phyloP scores from a whole-genome alignment of 805 yeast genomes.

The Cephaloascus fragrans region DNA sequence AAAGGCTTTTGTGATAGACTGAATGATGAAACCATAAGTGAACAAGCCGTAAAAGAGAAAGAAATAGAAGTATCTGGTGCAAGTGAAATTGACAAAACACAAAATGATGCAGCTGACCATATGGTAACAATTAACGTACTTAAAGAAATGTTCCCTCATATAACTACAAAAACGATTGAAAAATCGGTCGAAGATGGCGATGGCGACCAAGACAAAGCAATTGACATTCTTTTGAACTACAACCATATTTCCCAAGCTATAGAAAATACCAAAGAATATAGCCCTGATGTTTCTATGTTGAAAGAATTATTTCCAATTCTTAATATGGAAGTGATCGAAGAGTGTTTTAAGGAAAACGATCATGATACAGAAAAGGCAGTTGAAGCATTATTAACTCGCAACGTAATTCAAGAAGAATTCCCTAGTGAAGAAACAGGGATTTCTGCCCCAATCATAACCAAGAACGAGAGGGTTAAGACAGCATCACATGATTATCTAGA shows the following conservation, averaged over 20 bases:
- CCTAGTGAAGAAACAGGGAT: background rate
- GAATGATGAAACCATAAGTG: no score
- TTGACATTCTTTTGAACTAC: conserved; percentile 1
- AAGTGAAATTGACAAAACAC: no score
- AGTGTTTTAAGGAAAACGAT: conserved; percentile 15
- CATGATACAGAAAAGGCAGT: conserved; percentile 19
- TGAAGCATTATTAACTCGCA: conserved; percentile 17
- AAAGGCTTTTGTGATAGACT: no score
- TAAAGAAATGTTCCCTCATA: background rate
- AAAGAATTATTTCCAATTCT: conserved; percentile 37
- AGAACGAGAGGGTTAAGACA: no score
- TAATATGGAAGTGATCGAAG: conserved; percentile 16
- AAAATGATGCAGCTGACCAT: no score
- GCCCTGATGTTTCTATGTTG: conserved; percentile 13
- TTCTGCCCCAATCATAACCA: background rate
- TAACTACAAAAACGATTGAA: background rate
- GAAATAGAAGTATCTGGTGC: no score
- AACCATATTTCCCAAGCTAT: conserved; percentile 2
- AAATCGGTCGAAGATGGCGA: conserved; percentile 11
- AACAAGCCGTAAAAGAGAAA: no score
- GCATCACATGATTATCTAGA: background rate
- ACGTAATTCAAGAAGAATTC: conserved; percentile 2
- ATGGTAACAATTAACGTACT: background rate
- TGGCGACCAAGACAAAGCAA: conserved; percentile 9
- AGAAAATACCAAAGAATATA: conserved; percentile 3